Percentiles rank a stretch among this genome's conserved stretches.
Conservation (phyloP, 129 eudicot species). For the Lactuca sativa region DNA sequence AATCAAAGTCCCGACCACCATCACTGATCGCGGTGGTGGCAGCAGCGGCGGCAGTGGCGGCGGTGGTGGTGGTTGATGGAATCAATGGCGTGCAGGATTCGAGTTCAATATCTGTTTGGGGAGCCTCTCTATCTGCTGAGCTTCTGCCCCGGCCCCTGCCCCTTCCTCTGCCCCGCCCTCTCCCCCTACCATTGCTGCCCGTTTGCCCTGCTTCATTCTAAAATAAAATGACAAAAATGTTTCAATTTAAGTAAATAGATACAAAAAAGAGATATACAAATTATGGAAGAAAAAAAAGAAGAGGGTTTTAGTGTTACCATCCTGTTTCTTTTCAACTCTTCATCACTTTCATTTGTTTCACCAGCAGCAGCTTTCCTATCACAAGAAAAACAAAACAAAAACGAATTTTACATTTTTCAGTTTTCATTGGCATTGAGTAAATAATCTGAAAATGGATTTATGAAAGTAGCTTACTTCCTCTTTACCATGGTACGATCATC, state of each 20-base stretch:
- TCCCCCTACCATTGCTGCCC: conserved; percentile 74
- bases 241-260: not conserved
- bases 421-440: not conserved
- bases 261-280: too few species aligned
- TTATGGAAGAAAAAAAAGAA: too few species aligned
- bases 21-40: conserved; percentile 9
- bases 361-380: conserved; percentile 60
- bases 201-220: conserved; percentile 56
- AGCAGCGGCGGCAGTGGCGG: not conserved
- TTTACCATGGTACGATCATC: conserved; percentile 52
- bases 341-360: conserved; percentile 67
- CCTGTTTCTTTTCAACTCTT: conserved; percentile 61
- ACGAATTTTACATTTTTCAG: too few species aligned
- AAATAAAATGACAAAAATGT: not conserved
- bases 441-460: not conserved
- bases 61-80: conserved; percentile 21
- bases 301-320: conserved; percentile 29
- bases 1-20: conserved; percentile 49
- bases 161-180: conserved; percentile 91
- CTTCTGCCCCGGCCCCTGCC: conserved; percentile 78
- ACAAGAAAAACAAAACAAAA: too few species aligned
- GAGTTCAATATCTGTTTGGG: conserved; percentile 43
- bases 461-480: conserved; percentile 48
- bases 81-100: conserved; percentile 35
- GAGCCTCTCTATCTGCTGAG: conserved; percentile 52